Conservation (phyloP, 2,329 filamentous ascomycete species). For the Colletotrichum acutatum region DNA sequence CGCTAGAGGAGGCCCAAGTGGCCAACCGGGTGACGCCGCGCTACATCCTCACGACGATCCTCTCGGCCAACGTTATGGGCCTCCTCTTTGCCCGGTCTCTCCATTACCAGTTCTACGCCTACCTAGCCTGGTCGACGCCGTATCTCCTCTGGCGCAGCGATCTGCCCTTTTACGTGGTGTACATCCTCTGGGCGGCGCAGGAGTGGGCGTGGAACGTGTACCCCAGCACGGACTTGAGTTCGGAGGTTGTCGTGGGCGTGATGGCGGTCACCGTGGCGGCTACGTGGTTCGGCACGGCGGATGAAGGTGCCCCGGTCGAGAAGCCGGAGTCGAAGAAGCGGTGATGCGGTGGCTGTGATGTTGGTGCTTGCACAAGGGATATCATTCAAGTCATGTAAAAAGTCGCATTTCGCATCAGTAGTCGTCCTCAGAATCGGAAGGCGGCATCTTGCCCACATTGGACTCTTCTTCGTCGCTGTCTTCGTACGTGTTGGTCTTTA, state of each 20-base stretch:
- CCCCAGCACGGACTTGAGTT: conserved; percentile 75
- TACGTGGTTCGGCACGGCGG: conserved; percentile 67
- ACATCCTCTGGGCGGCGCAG: conserved; percentile 78
- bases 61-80: conserved; percentile 82
- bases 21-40: conserved; percentile 71
- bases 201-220: conserved; percentile 96
- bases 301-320: conserved; percentile 46
- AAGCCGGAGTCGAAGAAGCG: conserved; percentile 39
- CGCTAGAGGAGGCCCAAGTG: conserved; percentile 66
- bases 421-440: conserved; percentile 81
- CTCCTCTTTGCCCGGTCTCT: conserved; percentile 88
- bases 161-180: conserved; percentile 74
- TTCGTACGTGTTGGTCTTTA: conserved; percentile 70
- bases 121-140: conserved; percentile 89
- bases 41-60: conserved; percentile 80
- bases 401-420: conserved; percentile 20
- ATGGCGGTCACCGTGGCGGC: conserved; percentile 74
- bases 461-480: conserved; percentile 81
- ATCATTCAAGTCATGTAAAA: conserved; percentile 2
- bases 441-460: conserved; percentile 85
- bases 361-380: not conserved
- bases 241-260: conserved; percentile 73
- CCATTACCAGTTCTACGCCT: conserved; percentile 96
- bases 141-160: conserved; percentile 86
- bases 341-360: conserved; percentile 3